phyloP scores from a whole-genome alignment of 164 flowering plant genomes.

The Stephania japonica region DNA sequence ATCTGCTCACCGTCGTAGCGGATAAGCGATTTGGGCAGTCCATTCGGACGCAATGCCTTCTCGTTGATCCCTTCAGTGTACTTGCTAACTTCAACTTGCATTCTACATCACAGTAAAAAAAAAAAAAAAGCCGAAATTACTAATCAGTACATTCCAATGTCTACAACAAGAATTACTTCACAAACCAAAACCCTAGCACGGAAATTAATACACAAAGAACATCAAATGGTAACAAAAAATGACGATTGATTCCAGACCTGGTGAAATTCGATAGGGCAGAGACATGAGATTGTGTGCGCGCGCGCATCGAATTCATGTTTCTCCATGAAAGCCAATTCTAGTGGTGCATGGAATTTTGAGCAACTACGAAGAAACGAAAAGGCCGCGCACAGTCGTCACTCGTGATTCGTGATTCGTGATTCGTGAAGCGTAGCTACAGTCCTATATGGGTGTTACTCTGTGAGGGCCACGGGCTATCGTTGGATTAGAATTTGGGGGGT shows the following conservation, averaged over 20 bases:
- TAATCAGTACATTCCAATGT: not conserved
- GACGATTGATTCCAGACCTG: not conserved
- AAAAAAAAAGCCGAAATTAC: not conserved
- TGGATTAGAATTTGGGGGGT: not conserved
- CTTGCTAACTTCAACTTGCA: conserved; percentile 99
- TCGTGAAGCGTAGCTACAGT: not conserved
- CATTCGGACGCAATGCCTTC: conserved; percentile 81
- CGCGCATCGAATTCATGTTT: not conserved
- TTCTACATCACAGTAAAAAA: conserved; percentile 35
- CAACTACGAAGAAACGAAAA: not conserved
- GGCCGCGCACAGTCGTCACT: not conserved
- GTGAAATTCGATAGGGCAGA: not conserved
- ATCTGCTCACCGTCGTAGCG: conserved; percentile 76
- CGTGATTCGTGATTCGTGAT: too few species aligned
- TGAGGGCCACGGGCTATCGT: too few species aligned
- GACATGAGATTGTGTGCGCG: not conserved
- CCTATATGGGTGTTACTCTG: too few species aligned
- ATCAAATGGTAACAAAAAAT: not conserved
- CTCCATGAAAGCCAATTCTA: not conserved
- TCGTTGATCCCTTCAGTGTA: conserved; percentile 84
- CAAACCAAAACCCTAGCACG: not conserved
- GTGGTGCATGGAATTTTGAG: not conserved
- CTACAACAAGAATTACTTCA: not conserved
- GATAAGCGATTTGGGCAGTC: conserved; percentile 79
- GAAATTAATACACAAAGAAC: not conserved